phyloP scores from a whole-genome alignment of 495 filamentous ascomycete species.

The Hyaloscypha variabilis region DNA sequence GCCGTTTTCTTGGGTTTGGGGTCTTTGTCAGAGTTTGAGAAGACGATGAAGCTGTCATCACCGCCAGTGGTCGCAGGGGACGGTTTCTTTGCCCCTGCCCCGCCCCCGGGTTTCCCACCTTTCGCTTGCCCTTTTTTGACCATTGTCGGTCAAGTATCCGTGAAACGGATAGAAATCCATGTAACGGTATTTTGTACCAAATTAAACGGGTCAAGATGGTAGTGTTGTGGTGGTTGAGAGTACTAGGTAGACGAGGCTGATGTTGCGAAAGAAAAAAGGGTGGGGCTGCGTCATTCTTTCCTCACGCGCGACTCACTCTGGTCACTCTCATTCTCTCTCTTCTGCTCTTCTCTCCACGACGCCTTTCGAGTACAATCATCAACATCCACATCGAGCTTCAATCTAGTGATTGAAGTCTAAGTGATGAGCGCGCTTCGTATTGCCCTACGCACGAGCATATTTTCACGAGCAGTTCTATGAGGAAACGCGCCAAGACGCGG shows the following conservation, averaged over 20 bases:
- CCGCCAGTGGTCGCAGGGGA: conserved; percentile 29
- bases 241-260: not conserved
- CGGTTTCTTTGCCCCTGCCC: conserved; percentile 20
- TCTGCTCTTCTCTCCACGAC: not conserved
- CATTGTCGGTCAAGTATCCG: conserved; percentile 24
- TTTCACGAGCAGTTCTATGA: not conserved
- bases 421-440: not conserved
- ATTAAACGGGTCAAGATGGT: not conserved
- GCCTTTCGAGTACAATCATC: not conserved
- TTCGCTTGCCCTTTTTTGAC: conserved; percentile 53
- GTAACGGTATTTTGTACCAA: conserved; percentile 11
- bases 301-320: not conserved
- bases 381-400: not conserved
- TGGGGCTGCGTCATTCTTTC: not conserved
- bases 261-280: not conserved
- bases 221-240: not conserved
- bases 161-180: conserved; percentile 16
- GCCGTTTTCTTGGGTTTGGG: conserved; percentile 48
- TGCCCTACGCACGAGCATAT: not conserved
- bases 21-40: conserved; percentile 64
- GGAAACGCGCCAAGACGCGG: not conserved
- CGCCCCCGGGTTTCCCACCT: conserved; percentile 36
- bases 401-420: not conserved
- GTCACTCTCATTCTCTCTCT: no score
- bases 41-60: conserved; percentile 70